Base-by-base conservation (phyloP, 345 rosid species). In the Citrus hindsii region DNA sequence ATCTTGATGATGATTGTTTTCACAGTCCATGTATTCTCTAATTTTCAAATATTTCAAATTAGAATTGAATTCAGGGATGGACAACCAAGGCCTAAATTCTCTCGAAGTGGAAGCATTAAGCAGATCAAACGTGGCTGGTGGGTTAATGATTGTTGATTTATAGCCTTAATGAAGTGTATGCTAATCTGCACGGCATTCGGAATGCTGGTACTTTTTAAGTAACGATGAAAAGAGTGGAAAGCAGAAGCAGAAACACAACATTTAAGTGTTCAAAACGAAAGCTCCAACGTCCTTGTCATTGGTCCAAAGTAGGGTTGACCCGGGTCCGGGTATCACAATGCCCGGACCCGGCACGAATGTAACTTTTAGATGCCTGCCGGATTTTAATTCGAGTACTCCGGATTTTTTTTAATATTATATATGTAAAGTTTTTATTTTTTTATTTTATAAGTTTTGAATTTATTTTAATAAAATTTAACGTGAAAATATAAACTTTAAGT, bases 301-400 rank as follows among this genome's bases (percentile, higher is more conserved):
- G 51, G 51, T 3, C 51, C 51, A 12, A 42, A 42, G 48, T 14
- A 10, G 33, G 33, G 33, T 32, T 3, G 33, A 32, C 33, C 33
- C 5, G 5, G 33, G 33, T 32, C 0, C 33, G 33, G 33, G 33
- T 4, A 32, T 3, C 33, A 0, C 33, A 32, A 32, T 32, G 33
- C 33, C 33, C 33, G 33, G 4, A 32, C 33, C 33, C 33, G 4
- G 0, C 33, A 25, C 0, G 5, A 0, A 32, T 32, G 33, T 0
- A 32, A 32, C 0, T 32, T 4, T 32, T 32, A 32, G 33, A 32
- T 4, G 33, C 0, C 5, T 0, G 5, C 0, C 33, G 33, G 5
- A 0, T 32, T 32, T 32, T 30, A 30, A 30, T 30, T 30, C 2
- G 0, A 0, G 3, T 32, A 32, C 4, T 3, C 3, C 2, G 4